Conservation (phyloP, 306 rosid genomes). For the Amphicarpaea edgeworthii region DNA sequence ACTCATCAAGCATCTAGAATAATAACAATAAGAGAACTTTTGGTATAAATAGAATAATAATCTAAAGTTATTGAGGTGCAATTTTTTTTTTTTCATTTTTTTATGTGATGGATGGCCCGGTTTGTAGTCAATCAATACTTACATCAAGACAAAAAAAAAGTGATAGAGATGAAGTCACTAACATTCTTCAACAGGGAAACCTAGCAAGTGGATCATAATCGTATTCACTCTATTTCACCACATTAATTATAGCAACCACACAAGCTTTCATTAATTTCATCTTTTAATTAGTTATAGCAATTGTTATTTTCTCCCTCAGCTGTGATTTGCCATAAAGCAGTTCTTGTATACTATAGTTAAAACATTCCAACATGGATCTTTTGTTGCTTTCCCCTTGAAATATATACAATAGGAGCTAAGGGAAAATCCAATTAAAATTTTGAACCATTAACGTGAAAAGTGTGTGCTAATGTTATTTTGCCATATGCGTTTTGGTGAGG, state of each 20-base stretch:
- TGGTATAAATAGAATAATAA: constrained; percentile 32
- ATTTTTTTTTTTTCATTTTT: not conserved
- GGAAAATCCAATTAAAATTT: constrained; percentile 5
- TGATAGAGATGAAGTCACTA: constrained; percentile 38
- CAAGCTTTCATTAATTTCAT: constrained; percentile 18
- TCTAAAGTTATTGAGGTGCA: constrained; percentile 37
- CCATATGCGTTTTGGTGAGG: constrained; percentile 12
- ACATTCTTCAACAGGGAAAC: constrained; percentile 40
- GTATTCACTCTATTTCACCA: not conserved
- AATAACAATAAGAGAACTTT: constrained; percentile 20
- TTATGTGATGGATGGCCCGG: constrained; percentile 14
- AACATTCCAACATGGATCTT: constrained; percentile 32
- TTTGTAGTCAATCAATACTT: constrained; percentile 43
- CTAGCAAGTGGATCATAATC: constrained; percentile 10
- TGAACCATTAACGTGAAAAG: constrained; percentile 21
- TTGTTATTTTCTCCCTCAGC: not conserved
- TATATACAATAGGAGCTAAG: not conserved
- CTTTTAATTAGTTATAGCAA: not conserved
- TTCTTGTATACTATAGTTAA: not conserved
- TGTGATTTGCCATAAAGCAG: constrained; percentile 26
- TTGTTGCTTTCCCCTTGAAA: constrained; percentile 20
- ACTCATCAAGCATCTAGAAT: constrained; percentile 35
- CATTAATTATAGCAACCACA: constrained; percentile 4
- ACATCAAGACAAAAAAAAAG: constrained; percentile 48
- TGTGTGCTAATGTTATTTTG: constrained; percentile 18